Percentiles rank a stretch among this genome's conserved stretches.
These are phyloP conservation scores for Hypoxylon trugodes DNA, from an alignment of 495 filamentous ascomycete species.

Conservation along the genomic window DNA sequence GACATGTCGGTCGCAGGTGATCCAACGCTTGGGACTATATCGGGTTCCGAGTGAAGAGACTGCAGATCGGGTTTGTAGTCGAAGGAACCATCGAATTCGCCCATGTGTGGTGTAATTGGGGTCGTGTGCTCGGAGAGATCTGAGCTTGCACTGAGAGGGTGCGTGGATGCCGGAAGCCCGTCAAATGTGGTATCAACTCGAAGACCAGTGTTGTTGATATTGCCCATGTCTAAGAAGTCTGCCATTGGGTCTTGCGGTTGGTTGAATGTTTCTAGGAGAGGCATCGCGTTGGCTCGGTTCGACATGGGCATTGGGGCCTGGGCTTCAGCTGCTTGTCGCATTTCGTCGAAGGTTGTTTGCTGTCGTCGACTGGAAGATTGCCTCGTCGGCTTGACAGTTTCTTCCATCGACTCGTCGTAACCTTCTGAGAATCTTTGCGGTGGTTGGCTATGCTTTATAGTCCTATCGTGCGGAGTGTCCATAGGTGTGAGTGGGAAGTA, in stretches of 20 bases:
- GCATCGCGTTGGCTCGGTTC: slow-evolving; percentile 52
- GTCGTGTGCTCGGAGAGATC: slow-evolving; percentile 51
- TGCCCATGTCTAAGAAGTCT: slow-evolving; percentile 65
- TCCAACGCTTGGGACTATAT: slow-evolving; percentile 22
- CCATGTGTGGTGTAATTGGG: slow-evolving; percentile 48
- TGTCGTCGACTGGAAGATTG: slow-evolving; percentile 32
- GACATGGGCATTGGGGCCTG: slow-evolving; percentile 47
- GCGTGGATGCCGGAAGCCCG: slow-evolving; percentile 34
- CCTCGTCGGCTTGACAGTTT: slow-evolving; percentile 61
- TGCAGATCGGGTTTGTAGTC: slow-evolving; percentile 48
- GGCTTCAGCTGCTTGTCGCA: slow-evolving; percentile 56
- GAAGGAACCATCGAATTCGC: slow-evolving; percentile 42
- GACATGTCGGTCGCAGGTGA: slow-evolving; percentile 23
- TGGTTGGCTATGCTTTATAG: slow-evolving; percentile 40
- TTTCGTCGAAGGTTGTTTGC: slow-evolving; percentile 53
- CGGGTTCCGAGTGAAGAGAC: slow-evolving; percentile 22
- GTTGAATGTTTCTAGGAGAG: slow-evolving; percentile 50
- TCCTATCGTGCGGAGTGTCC: slow-evolving; percentile 54
- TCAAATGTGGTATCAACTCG: slow-evolving; percentile 59
- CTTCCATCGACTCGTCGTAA: slow-evolving; percentile 67
- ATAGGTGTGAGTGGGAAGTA: slow-evolving; percentile 59
- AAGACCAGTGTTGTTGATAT: slow-evolving; percentile 60
- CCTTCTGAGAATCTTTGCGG: slow-evolving; percentile 55
- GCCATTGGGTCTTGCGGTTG: slow-evolving; percentile 58
- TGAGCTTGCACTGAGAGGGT: slow-evolving; percentile 34